Evolutionary conservation across 2,329 filamentous ascomycete genomes (phyloP), one percentile per base, ranked within the genome.

Genomic region (Exophiala viscosa): DNA sequence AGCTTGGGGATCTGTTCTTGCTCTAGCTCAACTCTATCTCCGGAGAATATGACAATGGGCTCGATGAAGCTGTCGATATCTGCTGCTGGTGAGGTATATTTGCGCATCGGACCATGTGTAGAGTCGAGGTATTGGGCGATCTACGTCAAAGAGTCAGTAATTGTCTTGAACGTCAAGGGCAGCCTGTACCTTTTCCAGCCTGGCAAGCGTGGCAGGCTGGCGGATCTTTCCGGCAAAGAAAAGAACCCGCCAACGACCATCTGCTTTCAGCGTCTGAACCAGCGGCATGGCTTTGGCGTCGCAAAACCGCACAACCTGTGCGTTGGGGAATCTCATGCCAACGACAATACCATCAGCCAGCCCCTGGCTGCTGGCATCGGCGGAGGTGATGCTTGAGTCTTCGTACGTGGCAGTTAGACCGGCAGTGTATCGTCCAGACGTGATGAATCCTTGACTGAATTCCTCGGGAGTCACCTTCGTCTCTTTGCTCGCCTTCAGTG

Each of bases 1-100:
- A 73, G 75, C 1, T 69, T 64, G 0, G 80, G 82, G 5, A 85
- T 80, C 42, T 77, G 67, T 4, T 76, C 71, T 38, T 79, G 73
- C 45, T 83, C 73, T 0, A 80, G 69, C 6, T 70, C 64, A 1
- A 69, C 62, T 6, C 81, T 75, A 15, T 74, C 69, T 2, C 76
- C 77, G 3, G 70, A 69, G 0, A 82, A 68, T 0, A 85, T 73
- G 1, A 85, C 69, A 2, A 85, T 70, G 0, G 74, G 68, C 58
- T 85, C 81, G 50, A 86, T 79, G 17, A 83, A 64, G 48, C 73
- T 76, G 60, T 85, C 82, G 3, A 73, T 65, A 52, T 82, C 73
- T 3, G 61, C 59, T 0, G 52, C 62, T 0, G 62, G 15, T 0
- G 75, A 71, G 0, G 78, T 82, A 52, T 76, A 77, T 13, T 59